Conservation (phyloP, 306 rosid genomes). For the Macrotyloma uniflorum region DNA sequence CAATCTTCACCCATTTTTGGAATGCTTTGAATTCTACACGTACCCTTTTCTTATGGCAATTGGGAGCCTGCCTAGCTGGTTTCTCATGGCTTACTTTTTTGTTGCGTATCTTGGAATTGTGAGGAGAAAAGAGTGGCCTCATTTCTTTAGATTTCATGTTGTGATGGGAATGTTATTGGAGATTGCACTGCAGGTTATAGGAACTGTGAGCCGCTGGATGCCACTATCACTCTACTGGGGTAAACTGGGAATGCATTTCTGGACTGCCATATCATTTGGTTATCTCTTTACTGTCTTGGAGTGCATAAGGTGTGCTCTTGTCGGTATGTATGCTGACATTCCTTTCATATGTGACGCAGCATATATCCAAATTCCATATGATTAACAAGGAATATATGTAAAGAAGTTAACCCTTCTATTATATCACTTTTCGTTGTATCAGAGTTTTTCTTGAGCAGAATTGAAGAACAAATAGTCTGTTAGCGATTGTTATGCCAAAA, state of each 20-base stretch:
- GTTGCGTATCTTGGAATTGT: constrained; percentile 91
- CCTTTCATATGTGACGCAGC: constrained; percentile 93
- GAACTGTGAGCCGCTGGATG: constrained; percentile 95
- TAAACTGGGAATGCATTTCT: constrained; percentile 91
- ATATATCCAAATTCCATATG: constrained; percentile 88
- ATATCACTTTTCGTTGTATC: constrained; percentile 26
- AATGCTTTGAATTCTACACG: constrained; percentile 59
- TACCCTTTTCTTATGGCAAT: constrained; percentile 85
- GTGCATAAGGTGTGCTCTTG: constrained; percentile 80
- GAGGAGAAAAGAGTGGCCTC: constrained; percentile 99
- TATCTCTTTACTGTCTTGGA: constrained; percentile 83
- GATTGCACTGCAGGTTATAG: constrained; percentile 88
- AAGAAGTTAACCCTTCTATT: constrained; percentile 6
- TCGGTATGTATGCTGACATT: constrained; percentile 90
- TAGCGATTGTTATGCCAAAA: constrained; percentile 22
- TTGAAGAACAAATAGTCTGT: constrained; percentile 13
- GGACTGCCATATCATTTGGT: constrained; percentile 68
- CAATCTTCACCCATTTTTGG: constrained; percentile 76
- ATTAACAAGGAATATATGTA: constrained; percentile 51
- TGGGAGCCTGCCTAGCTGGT: constrained; percentile 89
- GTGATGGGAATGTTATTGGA: constrained; percentile 94
- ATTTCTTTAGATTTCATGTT: constrained; percentile 89
- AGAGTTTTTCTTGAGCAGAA: constrained; percentile 12
- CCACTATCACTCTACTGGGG: constrained; percentile 82
- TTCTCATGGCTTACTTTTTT: constrained; percentile 89